These are phyloP conservation scores for Ophiocordyceps unilateralis DNA, from an alignment of 2,329 filamentous ascomycete genomes.

Conservation along the genomic window DNA sequence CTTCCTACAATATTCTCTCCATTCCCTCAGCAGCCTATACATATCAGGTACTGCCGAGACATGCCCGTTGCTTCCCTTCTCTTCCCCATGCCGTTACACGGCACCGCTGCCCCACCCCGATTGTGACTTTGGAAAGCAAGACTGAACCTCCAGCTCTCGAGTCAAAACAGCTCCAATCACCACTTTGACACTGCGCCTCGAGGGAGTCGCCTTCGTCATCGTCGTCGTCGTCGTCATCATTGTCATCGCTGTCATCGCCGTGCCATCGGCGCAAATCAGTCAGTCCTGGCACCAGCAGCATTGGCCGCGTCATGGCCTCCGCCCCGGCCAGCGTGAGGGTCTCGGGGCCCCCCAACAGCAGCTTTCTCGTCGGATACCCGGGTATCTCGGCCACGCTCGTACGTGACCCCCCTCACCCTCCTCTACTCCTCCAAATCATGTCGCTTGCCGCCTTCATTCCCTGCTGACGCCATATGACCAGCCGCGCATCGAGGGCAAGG, in stretches of 20 bases:
- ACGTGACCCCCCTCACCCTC: slow-evolving; percentile 23
- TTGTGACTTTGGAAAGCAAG: neutral
- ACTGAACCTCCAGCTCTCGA: neutral
- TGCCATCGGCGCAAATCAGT: slow-evolving; percentile 1
- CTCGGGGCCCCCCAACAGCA: slow-evolving; percentile 91
- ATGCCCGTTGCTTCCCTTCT: neutral
- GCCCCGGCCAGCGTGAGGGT: slow-evolving; percentile 55
- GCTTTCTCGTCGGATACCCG: slow-evolving; percentile 90
- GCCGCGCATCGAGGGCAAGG: slow-evolving; percentile 95
- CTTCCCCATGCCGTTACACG: neutral
- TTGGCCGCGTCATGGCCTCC: slow-evolving; percentile 13
- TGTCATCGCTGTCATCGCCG: neutral
- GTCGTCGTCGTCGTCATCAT: neutral
- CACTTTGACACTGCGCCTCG: too few relatives aligned
- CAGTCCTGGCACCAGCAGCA: neutral
- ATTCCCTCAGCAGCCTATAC: neutral
- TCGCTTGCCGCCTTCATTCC: neutral
- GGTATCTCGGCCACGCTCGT: slow-evolving; percentile 96
- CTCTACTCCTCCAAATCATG: slow-evolving; percentile 1
- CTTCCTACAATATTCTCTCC: neutral
- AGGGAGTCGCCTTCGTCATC: neutral
- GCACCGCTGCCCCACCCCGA: neutral
- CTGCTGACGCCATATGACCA: slow-evolving; percentile 18
- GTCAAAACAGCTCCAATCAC: too few relatives aligned
- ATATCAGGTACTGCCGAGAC: neutral